A percentile compares a stretch with the other conserved stretches of the same genome.
Evolutionary conservation across 805 yeast species (phyloP).

Genomic region (Candida maris): DNA sequence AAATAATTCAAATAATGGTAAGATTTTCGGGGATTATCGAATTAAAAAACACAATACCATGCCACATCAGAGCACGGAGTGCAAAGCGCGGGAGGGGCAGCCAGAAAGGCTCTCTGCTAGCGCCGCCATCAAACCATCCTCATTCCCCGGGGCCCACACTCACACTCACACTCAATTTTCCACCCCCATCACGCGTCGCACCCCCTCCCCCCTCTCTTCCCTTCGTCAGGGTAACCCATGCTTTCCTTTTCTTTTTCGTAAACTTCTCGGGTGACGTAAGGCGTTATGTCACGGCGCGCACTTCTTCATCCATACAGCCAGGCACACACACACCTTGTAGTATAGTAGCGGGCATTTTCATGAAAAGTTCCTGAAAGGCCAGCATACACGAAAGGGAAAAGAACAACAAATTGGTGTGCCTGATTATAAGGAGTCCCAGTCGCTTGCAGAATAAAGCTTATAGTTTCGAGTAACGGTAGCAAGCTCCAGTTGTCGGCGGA

Average conservation of each 20-base stretch:
- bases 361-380: constrained; percentile 3
- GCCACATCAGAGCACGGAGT: too few species aligned
- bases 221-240: constrained; percentile 1
- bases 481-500: background rate
- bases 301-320: background rate
- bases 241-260: background rate
- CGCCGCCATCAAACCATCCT: too few species aligned
- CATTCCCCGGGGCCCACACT: too few species aligned
- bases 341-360: constrained; percentile 1
- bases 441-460: background rate
- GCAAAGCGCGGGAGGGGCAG: too few species aligned
- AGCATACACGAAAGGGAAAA: constrained; percentile 1
- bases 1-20: too few species aligned
- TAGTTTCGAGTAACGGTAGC: background rate
- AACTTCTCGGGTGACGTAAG: background rate
- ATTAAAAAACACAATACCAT: too few species aligned
- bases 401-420: background rate
- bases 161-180: too few species aligned
- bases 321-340: too few species aligned
- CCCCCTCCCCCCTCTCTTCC: too few species aligned
- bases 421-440: background rate
- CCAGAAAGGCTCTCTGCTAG: too few species aligned
- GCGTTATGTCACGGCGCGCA: background rate
- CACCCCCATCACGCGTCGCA: too few species aligned
- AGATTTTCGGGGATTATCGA: too few species aligned